phyloP scores from a whole-genome alignment of 2,329 filamentous ascomycete genomes.

The Tolypocladium pustulatum region DNA sequence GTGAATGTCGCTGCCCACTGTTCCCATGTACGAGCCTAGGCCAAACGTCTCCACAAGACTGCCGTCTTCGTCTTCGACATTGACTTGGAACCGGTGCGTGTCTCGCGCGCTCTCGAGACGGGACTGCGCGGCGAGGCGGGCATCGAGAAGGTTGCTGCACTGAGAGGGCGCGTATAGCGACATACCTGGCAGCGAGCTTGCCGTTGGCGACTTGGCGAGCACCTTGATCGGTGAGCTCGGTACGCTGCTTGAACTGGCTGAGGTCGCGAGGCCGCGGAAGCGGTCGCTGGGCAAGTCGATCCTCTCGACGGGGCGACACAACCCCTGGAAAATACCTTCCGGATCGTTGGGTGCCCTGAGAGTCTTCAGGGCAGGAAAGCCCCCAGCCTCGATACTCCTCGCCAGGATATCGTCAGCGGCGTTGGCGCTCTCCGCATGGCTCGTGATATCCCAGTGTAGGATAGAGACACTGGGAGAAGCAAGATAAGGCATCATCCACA shows the following conservation, averaged over 20 bases:
- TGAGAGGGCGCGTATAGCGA: conserved; percentile 11
- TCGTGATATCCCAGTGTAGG: conserved; percentile 56
- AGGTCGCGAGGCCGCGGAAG: conserved; percentile 20
- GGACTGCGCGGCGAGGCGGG: conserved; percentile 54
- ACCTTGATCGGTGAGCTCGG: conserved; percentile 14
- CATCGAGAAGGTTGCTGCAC: conserved; percentile 34
- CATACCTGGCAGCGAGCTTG: conserved; percentile 17
- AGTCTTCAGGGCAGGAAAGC: conserved; percentile 50
- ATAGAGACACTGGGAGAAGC: conserved; percentile 41
- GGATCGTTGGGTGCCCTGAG: conserved; percentile 60
- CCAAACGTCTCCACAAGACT: conserved; percentile 39
- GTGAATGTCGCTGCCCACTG: conserved; percentile 43
- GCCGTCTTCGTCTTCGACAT: conserved; percentile 44
- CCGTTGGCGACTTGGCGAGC: conserved; percentile 25
- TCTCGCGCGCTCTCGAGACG: conserved; percentile 49
- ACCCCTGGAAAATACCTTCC: conserved; percentile 55
- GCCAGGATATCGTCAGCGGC: conserved; percentile 53
- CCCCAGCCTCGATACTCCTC: conserved; percentile 46
- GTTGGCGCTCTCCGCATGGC: conserved; percentile 30
- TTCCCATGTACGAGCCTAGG: conserved; percentile 53
- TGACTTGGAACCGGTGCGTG: conserved; percentile 45
- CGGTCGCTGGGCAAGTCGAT: conserved; percentile 41
- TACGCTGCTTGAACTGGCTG: conserved; percentile 9
- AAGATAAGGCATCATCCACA: conserved; percentile 56
- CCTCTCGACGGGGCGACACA: conserved; percentile 53